These are phyloP conservation scores for Erodium maritimum DNA, from an alignment of 345 rosid species.

Conservation along the genomic window DNA sequence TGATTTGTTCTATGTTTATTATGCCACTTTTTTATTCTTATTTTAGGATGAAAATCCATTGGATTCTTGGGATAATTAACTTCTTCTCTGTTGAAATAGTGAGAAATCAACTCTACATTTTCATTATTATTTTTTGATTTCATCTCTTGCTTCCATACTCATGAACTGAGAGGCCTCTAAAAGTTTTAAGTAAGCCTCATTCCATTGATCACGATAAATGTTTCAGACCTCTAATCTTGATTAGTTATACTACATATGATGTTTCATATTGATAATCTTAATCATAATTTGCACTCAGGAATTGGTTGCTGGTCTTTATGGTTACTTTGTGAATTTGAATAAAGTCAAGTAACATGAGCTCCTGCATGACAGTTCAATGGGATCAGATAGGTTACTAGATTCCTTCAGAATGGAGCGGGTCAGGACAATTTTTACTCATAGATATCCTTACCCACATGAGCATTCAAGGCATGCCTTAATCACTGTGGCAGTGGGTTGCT, in stretches of 20 bases:
- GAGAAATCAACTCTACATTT: neutral
- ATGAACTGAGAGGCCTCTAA: neutral
- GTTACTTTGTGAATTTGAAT: neutral
- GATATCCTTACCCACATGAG: conserved; percentile 94
- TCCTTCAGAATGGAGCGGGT: conserved; percentile 75
- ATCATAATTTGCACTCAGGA: neutral
- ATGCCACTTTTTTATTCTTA: neutral
- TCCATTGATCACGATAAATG: neutral
- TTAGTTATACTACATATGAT: neutral
- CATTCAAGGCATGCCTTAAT: conserved; percentile 96
- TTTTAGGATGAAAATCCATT: neutral
- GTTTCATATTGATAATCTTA: neutral
- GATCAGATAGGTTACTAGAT: conserved; percentile 44
- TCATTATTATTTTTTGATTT: neutral
- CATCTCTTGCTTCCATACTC: neutral
- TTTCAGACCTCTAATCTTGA: neutral
- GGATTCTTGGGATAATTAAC: neutral
- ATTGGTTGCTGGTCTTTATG: neutral
- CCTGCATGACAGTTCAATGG: conserved; percentile 22
- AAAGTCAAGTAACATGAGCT: neutral
- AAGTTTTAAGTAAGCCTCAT: neutral
- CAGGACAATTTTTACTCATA: conserved; percentile 71
- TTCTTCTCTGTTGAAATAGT: too few relatives aligned
- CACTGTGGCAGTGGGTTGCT: conserved; percentile 85
- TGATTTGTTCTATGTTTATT: neutral